Percentiles rank a stretch among this genome's conserved stretches.
Conservation (phyloP, 331 rosid genomes). For the Ulmus americana region DNA sequence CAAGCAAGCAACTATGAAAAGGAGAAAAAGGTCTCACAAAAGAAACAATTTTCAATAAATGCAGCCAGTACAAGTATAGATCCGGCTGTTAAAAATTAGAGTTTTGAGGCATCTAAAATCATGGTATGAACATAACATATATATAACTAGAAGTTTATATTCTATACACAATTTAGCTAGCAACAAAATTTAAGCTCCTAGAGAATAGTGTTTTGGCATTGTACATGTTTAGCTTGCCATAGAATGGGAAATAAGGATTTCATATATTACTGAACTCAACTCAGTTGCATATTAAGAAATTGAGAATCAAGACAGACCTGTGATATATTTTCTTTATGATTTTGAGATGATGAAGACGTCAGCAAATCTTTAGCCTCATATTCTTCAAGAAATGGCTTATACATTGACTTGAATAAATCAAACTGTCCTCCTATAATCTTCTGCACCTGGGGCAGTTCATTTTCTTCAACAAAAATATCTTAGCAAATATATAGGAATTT, state of each 20-base stretch:
- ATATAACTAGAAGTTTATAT: not conserved
- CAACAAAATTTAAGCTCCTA: not conserved
- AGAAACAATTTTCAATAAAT: too few relatives aligned
- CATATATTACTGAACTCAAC: not conserved
- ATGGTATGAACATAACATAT: not conserved
- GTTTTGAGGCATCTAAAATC: too few relatives aligned
- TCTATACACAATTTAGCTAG: not conserved
- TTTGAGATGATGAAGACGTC: slow-evolving; percentile 42
- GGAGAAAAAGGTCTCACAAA: too few relatives aligned
- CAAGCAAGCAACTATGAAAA: not conserved
- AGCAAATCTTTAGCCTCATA: slow-evolving; percentile 54
- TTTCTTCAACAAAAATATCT: slow-evolving; percentile 21
- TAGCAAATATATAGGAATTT: slow-evolving; percentile 3
- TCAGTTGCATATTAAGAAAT: slow-evolving; percentile 2
- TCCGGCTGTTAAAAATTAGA: too few relatives aligned
- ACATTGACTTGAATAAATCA: slow-evolving; percentile 59
- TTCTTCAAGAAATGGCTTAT: slow-evolving; percentile 73
- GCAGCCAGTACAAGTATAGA: too few relatives aligned
- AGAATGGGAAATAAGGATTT: not conserved
- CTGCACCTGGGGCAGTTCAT: slow-evolving; percentile 49
- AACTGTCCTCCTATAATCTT: slow-evolving; percentile 78
- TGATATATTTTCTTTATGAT: slow-evolving; percentile 36
- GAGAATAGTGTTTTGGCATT: not conserved
- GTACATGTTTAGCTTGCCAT: not conserved
- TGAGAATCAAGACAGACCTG: slow-evolving; percentile 47